phyloP scores from a whole-genome alignment of 2,329 filamentous ascomycete species.

The Scedosporium minutisporum region DNA sequence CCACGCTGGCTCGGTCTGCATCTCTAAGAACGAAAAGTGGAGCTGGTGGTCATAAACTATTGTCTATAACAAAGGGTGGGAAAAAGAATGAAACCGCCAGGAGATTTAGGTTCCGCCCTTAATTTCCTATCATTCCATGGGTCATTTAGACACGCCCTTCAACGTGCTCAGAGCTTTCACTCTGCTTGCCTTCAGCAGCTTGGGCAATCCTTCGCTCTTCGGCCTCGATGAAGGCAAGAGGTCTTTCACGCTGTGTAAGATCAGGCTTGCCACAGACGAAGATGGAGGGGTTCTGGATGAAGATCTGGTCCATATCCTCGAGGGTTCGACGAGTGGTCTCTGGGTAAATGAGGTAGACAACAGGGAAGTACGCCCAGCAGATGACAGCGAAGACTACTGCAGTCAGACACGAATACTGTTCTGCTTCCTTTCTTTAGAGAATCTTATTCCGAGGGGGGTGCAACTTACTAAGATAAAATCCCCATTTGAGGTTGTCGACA shows the following conservation, averaged over 20 bases:
- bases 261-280: slow-evolving; percentile 23
- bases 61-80: too few relatives aligned
- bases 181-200: slow-evolving; percentile 6
- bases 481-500: slow-evolving; percentile 29
- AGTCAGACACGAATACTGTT: neutral
- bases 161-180: neutral
- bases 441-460: neutral
- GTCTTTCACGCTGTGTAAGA: slow-evolving; percentile 25
- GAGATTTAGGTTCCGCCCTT: too few relatives aligned
- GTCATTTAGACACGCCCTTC: neutral
- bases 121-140: too few relatives aligned
- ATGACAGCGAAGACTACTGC: slow-evolving; percentile 20
- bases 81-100: too few relatives aligned
- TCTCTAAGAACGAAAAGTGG: too few relatives aligned
- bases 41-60: too few relatives aligned
- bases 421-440: neutral
- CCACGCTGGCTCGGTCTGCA: too few relatives aligned
- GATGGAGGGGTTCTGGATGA: slow-evolving; percentile 19
- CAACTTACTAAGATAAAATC: slow-evolving; percentile 30
- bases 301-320: slow-evolving; percentile 38
- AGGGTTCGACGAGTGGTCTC: slow-evolving; percentile 36
- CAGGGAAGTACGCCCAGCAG: slow-evolving; percentile 24
- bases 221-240: slow-evolving; percentile 24
- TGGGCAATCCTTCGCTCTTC: slow-evolving; percentile 20
- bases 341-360: slow-evolving; percentile 39